phyloP scores from a whole-genome alignment of 1,139 yeast genomes.

The Kodamaea arcana region DNA sequence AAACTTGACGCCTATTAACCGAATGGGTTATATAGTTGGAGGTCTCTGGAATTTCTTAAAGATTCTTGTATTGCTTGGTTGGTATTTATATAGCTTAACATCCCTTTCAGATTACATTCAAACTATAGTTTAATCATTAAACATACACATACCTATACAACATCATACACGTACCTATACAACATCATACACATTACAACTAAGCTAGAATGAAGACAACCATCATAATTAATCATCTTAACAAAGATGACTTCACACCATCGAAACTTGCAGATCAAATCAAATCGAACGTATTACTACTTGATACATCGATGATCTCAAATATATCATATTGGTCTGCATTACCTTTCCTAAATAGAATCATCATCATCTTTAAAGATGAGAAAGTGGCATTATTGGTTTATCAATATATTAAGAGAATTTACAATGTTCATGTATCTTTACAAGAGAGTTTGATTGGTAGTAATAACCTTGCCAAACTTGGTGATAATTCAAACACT shows the following conservation, averaged over 20 bases:
- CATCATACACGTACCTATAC: no score
- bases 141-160: no score
- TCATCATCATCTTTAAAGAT: conserved; percentile 36
- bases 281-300: conserved; percentile 30
- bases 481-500: no score
- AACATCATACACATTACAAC: no score
- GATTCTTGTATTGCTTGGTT: no score
- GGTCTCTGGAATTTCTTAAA: no score
- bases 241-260: conserved; percentile 27
- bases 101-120: no score
- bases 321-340: conserved; percentile 43
- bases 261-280: conserved; percentile 29
- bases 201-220: conserved; percentile 33
- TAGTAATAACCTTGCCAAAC: no score
- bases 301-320: conserved; percentile 14
- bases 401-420: conserved; percentile 16
- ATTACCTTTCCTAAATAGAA: conserved; percentile 38
- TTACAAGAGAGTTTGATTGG: conserved; percentile 40
- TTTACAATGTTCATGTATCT: conserved; percentile 25
- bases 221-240: conserved; percentile 35
- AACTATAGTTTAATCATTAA: no score
- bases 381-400: conserved; percentile 28
- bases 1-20: no score
- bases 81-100: no score
- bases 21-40: no score